These are phyloP conservation scores for Sonneratia caseolaris DNA, from an alignment of 345 rosid genomes.

Conservation along the genomic window DNA sequence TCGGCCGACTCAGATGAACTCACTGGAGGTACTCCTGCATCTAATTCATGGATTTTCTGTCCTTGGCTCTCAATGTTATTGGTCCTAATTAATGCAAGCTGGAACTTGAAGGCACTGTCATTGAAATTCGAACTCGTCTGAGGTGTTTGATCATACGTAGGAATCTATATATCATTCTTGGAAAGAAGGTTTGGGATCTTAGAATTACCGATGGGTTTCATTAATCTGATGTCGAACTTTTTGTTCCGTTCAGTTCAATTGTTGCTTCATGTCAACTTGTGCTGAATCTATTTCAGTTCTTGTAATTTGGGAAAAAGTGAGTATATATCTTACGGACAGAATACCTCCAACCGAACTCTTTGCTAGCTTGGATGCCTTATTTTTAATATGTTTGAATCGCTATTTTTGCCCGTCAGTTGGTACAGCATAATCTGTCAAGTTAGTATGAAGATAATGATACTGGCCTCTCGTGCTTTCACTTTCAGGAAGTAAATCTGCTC, in stretches of 20 bases:
- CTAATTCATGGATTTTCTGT: background rate
- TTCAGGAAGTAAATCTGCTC: constrained; percentile 20
- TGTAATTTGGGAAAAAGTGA: background rate
- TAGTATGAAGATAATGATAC: background rate
- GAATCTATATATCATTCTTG: background rate
- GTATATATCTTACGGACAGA: background rate
- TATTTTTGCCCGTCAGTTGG: background rate
- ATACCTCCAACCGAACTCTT: background rate
- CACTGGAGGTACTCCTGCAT: background rate
- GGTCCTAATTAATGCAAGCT: background rate
- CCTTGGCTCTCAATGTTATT: constrained; percentile 13
- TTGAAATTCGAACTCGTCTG: background rate
- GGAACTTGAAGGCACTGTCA: background rate
- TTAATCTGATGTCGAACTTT: background rate
- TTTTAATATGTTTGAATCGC: background rate
- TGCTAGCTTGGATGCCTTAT: background rate
- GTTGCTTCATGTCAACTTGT: too few species aligned
- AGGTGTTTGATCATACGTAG: background rate
- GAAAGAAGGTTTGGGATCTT: background rate
- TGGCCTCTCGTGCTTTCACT: background rate
- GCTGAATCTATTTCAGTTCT: background rate
- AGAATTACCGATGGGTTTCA: background rate
- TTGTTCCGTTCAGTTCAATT: too few species aligned
- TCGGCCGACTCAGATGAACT: constrained; percentile 4
- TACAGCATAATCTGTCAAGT: background rate